phyloP scores from a whole-genome alignment of 331 rosid genomes.

The Dryas integrifolia region DNA sequence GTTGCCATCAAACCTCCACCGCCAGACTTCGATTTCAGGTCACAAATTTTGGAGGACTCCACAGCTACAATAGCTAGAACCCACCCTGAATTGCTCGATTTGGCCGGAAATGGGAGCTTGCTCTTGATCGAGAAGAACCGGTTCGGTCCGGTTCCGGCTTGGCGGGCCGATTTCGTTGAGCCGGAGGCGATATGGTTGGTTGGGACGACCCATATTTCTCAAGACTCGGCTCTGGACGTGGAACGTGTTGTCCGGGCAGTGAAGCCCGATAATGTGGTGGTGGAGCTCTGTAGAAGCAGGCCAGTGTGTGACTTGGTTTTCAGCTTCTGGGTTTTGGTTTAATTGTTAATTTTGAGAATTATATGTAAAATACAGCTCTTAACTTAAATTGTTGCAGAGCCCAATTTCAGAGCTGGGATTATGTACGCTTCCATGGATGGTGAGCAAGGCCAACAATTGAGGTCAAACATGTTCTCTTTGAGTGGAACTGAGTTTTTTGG shows the following conservation, averaged over 20 bases:
- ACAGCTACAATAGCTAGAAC: constrained; percentile 51
- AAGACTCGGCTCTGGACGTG: constrained; percentile 59
- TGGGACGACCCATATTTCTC: constrained; percentile 65
- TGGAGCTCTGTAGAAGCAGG: constrained; percentile 96
- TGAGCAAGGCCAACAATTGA: constrained; percentile 48
- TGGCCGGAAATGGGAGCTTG: constrained; percentile 69
- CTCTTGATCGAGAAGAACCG: constrained; percentile 66
- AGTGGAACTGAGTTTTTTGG: constrained; percentile 80
- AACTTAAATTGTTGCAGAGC: constrained; percentile 62
- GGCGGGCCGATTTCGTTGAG: constrained; percentile 76
- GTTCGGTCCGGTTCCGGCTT: constrained; percentile 71
- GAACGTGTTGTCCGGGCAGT: constrained; percentile 68
- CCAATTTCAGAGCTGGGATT: constrained; percentile 91
- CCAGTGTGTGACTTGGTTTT: constrained; percentile 25
- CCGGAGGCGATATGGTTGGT: constrained; percentile 74
- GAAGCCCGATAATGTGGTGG: constrained; percentile 74
- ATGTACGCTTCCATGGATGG: constrained; percentile 59
- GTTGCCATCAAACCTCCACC: constrained; percentile 72
- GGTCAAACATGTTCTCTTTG: constrained; percentile 77
- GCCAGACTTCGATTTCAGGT: constrained; percentile 64
- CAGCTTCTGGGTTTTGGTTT: no score
- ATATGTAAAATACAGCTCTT: constrained; percentile 26
- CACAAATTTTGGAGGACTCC: constrained; percentile 48
- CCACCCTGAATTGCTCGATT: constrained; percentile 75
- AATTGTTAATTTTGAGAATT: no score